Percentiles rank a stretch among this genome's conserved stretches.
These are phyloP conservation scores for Coccomyxa sp. DNA, from an alignment of 139 green algal species.

Conservation along the genomic window DNA sequence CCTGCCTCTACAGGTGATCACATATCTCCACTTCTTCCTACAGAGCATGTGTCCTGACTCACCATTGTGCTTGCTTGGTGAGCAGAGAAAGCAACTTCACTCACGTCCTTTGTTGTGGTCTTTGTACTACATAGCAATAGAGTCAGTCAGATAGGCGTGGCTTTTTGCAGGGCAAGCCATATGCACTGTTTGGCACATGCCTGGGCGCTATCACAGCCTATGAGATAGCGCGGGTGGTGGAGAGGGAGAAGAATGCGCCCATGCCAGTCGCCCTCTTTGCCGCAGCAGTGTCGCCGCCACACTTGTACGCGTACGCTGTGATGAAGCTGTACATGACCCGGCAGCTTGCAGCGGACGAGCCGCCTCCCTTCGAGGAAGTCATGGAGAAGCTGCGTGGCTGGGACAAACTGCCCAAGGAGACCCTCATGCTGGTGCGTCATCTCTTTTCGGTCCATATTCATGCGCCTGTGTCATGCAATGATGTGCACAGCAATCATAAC, in stretches of 20 bases:
- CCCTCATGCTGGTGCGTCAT: conserved; percentile 2
- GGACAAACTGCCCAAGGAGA: conserved; percentile 17
- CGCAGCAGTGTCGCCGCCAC: conserved; percentile 39
- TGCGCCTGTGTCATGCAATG: not conserved
- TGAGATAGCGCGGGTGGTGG: conserved; percentile 23
- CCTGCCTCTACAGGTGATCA: conserved; percentile 24
- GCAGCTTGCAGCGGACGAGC: conserved; percentile 9
- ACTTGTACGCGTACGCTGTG: conserved; percentile 37
- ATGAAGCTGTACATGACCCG: conserved; percentile 32
- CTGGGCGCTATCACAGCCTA: conserved; percentile 44
- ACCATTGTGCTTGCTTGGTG: not conserved
- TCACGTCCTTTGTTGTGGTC: not conserved
- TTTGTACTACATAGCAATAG: too few relatives aligned
- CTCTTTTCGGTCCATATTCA: not conserved
- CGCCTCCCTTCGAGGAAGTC: conserved; percentile 11
- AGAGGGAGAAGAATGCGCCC: not conserved
- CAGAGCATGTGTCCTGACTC: not conserved
- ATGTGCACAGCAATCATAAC: not conserved
- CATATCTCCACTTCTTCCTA: not conserved
- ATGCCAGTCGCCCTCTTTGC: conserved; percentile 27
- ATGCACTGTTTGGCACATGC: conserved; percentile 42
- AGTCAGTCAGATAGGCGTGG: too few relatives aligned
- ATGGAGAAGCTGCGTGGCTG: conserved; percentile 24
- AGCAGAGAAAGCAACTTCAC: not conserved
- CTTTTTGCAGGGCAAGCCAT: conserved; percentile 27